Conservation (phyloP, 306 rosid species). For the Citrullus amarus region DNA sequence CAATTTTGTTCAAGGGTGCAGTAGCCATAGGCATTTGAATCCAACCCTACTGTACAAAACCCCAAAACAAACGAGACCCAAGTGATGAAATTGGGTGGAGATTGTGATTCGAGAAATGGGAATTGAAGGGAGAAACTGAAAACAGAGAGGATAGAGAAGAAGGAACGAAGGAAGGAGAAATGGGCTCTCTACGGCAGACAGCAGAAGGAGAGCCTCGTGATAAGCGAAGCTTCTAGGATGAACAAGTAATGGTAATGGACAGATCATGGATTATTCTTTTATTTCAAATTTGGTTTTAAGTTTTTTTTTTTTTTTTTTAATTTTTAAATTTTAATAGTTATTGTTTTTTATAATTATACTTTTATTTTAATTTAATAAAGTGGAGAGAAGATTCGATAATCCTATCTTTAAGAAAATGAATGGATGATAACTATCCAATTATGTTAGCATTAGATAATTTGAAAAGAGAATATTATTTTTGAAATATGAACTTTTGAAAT, state of each 20-base stretch:
- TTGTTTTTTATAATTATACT: too few species aligned
- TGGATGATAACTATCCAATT: too few species aligned
- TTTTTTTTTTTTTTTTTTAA: neutral
- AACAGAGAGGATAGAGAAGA: neutral
- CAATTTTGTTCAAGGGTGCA: slow-evolving; percentile 57
- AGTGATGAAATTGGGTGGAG: neutral
- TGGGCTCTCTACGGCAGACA: neutral
- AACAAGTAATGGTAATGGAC: neutral
- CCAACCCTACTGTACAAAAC: neutral
- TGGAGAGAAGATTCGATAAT: too few species aligned
- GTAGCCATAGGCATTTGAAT: slow-evolving; percentile 29
- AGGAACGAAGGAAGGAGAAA: neutral
- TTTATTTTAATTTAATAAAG: too few species aligned
- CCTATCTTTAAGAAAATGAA: too few species aligned
- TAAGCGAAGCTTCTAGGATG: neutral
- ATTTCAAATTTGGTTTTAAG: neutral
- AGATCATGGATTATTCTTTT: neutral
- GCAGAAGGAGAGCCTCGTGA: slow-evolving; percentile 1
- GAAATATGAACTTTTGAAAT: too few species aligned
- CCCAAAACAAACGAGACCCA: slow-evolving; percentile 1
- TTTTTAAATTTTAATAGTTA: too few species aligned
- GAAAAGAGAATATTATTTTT: too few species aligned
- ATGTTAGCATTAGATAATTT: too few species aligned
- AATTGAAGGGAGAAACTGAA: neutral
- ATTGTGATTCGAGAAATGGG: neutral